phyloP scores from a whole-genome alignment of 1,139 yeast genomes.

The Yamadazyma kanchanaburiensis region DNA sequence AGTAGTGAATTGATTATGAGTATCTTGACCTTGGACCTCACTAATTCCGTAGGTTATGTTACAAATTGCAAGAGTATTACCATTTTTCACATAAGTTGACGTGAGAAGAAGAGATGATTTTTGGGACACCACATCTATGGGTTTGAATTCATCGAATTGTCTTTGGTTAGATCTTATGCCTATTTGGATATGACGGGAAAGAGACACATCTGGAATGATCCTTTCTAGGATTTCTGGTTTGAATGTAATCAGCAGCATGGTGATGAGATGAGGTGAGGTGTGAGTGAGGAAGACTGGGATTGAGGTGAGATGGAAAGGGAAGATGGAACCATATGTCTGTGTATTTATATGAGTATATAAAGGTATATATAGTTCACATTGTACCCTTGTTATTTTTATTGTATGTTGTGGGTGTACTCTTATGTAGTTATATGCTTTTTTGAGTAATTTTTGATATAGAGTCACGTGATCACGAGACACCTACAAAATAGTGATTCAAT shows the following conservation, averaged over 20 bases:
- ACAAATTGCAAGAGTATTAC: slow-evolving; percentile 73
- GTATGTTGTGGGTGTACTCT: no score
- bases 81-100: slow-evolving; percentile 73
- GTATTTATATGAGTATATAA: no score
- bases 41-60: slow-evolving; percentile 71
- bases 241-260: slow-evolving; percentile 47
- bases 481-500: no score
- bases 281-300: not conserved
- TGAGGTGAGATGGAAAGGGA: not conserved
- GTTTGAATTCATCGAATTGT: slow-evolving; percentile 67
- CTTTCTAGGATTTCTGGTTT: slow-evolving; percentile 82
- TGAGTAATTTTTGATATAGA: no score
- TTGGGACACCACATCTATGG: slow-evolving; percentile 37
- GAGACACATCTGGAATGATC: slow-evolving; percentile 79
- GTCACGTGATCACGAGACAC: no score
- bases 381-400: no score
- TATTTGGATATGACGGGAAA: slow-evolving; percentile 70
- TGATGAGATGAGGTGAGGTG: no score
- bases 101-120: slow-evolving; percentile 36
- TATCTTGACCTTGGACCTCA: slow-evolving; percentile 43
- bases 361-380: no score
- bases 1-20: slow-evolving; percentile 30
- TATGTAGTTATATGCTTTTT: no score
- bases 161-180: slow-evolving; percentile 77
- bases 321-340: no score